Conservation (phyloP, 805 yeast genomes). For the Candida maesae region DNA sequence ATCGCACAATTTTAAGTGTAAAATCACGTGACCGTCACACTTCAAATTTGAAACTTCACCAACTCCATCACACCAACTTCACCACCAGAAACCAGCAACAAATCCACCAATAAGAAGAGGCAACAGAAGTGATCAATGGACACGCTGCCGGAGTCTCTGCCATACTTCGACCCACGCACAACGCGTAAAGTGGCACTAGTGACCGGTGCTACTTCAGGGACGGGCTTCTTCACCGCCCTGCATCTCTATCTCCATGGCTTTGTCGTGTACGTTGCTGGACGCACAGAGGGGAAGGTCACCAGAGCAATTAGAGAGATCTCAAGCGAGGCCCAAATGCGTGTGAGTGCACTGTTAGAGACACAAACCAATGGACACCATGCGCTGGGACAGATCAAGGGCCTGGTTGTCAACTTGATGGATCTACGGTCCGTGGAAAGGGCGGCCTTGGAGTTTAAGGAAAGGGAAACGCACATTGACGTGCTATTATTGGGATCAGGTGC, state of each 20-base stretch:
- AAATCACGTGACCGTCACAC: too few species aligned
- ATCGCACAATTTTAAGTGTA: too few species aligned
- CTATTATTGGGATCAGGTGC: conserved; percentile 78
- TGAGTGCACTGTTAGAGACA: conserved; percentile 11
- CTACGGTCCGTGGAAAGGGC: conserved; percentile 46
- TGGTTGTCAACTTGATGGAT: conserved; percentile 51
- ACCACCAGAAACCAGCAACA: too few species aligned
- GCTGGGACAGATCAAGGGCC: conserved; percentile 48
- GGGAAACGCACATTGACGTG: conserved; percentile 52
- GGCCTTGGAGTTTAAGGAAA: conserved; percentile 38
- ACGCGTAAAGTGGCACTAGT: conserved; percentile 65
- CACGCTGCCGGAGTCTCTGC: conserved; percentile 43
- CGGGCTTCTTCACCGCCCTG: conserved; percentile 73
- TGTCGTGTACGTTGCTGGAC: conserved; percentile 68
- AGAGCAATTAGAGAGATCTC: conserved; percentile 54
- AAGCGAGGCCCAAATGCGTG: conserved; percentile 43
- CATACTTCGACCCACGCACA: conserved; percentile 53
- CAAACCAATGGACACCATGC: conserved; percentile 19
- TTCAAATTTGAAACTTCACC: too few species aligned
- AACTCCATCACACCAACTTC: too few species aligned
- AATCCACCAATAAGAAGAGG: too few species aligned
- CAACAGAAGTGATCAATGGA: conserved; percentile 1
- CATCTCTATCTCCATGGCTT: conserved; percentile 80
- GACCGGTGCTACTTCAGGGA: conserved; percentile 80
- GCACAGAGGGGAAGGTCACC: conserved; percentile 52